Evolutionary conservation across 1,139 yeast genomes (phyloP).

Genomic region (Lizanozyma gosingica): DNA sequence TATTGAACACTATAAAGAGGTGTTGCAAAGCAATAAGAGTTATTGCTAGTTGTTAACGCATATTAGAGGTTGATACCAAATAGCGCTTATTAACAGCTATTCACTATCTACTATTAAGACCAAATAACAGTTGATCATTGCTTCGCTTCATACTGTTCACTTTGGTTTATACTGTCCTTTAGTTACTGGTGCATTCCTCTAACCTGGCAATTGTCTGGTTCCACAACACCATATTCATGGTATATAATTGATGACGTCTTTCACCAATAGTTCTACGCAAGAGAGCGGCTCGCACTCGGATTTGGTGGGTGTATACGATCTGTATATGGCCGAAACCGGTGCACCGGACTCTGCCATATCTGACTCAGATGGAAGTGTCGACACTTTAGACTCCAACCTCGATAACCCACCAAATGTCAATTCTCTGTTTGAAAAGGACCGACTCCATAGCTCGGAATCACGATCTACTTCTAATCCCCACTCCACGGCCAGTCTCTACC

Average conservation of each 20-base stretch:
- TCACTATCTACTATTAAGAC: too few species aligned
- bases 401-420: background rate
- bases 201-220: too few species aligned
- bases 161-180: too few species aligned
- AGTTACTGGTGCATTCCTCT: too few species aligned
- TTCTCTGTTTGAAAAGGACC: background rate
- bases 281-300: background rate
- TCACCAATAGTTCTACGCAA: background rate
- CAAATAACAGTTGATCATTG: too few species aligned
- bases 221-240: too few species aligned
- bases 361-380: background rate
- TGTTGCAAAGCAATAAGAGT: too few species aligned
- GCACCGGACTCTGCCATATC: background rate
- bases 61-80: too few species aligned
- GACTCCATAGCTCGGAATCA: background rate
- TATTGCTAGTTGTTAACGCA: too few species aligned
- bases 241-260: background rate
- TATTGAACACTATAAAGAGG: too few species aligned
- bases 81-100: too few species aligned
- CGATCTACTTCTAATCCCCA: background rate
- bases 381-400: conserved; percentile 1
- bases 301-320: background rate
- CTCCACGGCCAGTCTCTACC: background rate
- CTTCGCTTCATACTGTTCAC: too few species aligned
- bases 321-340: background rate